Conservation (phyloP, 2,329 filamentous ascomycete species). For the Chalaropsis thielavioides region DNA sequence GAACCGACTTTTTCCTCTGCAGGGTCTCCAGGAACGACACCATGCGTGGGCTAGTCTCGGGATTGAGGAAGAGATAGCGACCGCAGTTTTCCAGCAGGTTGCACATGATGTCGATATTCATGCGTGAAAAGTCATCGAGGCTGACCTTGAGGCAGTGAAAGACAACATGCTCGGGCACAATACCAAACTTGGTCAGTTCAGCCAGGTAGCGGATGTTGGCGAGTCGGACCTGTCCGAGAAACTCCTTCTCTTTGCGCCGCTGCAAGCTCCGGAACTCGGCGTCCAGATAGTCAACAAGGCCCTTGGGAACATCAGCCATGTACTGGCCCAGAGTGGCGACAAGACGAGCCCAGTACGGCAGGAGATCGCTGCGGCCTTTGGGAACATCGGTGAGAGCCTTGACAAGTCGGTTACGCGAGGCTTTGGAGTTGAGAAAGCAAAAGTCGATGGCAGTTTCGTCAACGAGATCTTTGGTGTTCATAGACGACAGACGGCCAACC, state of each 20-base stretch:
- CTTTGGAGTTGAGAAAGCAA: slow-evolving; percentile 96
- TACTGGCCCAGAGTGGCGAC: slow-evolving; percentile 88
- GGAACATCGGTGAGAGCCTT: slow-evolving; percentile 90
- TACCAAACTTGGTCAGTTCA: slow-evolving; percentile 93
- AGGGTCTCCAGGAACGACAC: slow-evolving; percentile 83
- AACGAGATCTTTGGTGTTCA: slow-evolving; percentile 80
- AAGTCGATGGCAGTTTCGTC: slow-evolving; percentile 93
- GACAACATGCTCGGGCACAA: slow-evolving; percentile 95
- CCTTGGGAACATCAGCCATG: slow-evolving; percentile 86
- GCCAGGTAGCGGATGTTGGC: slow-evolving; percentile 96
- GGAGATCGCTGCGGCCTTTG: slow-evolving; percentile 79
- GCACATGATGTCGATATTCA: slow-evolving; percentile 98
- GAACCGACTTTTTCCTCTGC: slow-evolving; percentile 87
- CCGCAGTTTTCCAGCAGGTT: slow-evolving; percentile 94
- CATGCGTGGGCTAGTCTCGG: slow-evolving; percentile 89
- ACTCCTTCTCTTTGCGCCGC: slow-evolving; percentile 93
- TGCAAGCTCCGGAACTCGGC: slow-evolving; percentile 95
- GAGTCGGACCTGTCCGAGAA: slow-evolving; percentile 82
- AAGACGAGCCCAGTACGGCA: slow-evolving; percentile 82
- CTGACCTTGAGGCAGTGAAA: slow-evolving; percentile 98
- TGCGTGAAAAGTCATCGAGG: slow-evolving; percentile 90
- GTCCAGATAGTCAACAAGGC: slow-evolving; percentile 80
- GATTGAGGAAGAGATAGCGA: slow-evolving; percentile 79
- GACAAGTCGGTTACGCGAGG: slow-evolving; percentile 82
- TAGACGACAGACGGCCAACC: slow-evolving; percentile 71